Evolutionary conservation across 139 green algal genomes (phyloP).

Genomic region (Chlamydomonas schloesseri): DNA sequence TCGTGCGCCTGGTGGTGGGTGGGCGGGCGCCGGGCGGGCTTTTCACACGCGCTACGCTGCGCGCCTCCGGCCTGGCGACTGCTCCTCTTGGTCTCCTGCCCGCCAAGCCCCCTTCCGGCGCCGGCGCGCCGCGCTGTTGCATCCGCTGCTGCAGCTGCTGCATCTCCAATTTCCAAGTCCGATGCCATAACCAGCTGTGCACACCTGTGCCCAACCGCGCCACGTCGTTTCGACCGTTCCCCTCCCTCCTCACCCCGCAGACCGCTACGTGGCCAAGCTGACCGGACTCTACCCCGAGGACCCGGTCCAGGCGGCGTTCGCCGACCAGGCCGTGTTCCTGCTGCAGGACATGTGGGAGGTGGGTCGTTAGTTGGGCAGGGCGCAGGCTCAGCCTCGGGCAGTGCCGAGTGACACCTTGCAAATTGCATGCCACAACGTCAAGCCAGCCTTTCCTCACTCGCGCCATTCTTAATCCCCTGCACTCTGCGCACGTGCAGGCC

Average conservation of each 20-base stretch:
- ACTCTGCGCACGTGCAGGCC: background rate
- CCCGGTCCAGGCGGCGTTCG: conserved; percentile 27
- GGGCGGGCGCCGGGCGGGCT: too few relatives aligned
- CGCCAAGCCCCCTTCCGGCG: too few relatives aligned
- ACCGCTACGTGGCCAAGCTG: conserved; percentile 58
- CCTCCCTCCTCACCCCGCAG: conserved; percentile 23
- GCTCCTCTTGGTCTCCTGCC: too few relatives aligned
- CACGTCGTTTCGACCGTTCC: too few relatives aligned
- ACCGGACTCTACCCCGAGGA: conserved; percentile 55
- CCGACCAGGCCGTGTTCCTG: conserved; percentile 16
- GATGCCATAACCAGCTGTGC: too few relatives aligned
- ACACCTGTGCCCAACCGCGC: too few relatives aligned
- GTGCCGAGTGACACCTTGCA: background rate
- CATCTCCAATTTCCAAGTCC: too few relatives aligned
- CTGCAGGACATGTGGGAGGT: conserved; percentile 15
- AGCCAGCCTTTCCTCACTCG: background rate
- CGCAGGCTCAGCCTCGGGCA: background rate
- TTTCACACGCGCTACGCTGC: too few relatives aligned
- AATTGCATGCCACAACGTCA: background rate
- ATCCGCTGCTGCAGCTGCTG: too few relatives aligned
- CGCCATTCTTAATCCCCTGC: background rate
- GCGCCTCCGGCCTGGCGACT: too few relatives aligned
- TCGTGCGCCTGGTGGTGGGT: too few relatives aligned
- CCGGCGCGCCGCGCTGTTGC: too few relatives aligned
- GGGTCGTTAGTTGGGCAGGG: background rate